A percentile compares a stretch with the other conserved stretches of the same genome.
Evolutionary conservation across 1,284 basidiomycete species (phyloP).

Genomic region (Vanrija humicola): DNA sequence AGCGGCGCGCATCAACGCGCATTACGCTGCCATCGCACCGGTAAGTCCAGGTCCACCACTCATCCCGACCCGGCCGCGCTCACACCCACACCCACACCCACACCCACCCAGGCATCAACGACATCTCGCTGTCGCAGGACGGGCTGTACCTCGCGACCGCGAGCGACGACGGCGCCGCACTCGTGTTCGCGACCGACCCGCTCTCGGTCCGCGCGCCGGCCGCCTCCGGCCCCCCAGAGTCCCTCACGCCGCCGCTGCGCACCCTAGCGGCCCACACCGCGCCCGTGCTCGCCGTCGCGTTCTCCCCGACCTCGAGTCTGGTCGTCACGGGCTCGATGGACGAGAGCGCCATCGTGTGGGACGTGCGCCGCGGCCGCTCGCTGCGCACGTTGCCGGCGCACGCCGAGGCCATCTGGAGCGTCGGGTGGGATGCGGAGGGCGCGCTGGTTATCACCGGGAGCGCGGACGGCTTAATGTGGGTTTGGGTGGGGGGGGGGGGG

Average conservation of each 20-base stretch:
- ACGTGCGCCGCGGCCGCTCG: slow-evolving; percentile 76
- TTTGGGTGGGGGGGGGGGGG: neutral
- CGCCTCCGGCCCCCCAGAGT: neutral
- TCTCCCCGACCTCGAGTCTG: slow-evolving; percentile 81
- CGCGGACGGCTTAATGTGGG: slow-evolving; percentile 94
- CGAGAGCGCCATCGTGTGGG: slow-evolving; percentile 93
- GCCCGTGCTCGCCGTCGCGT: slow-evolving; percentile 88
- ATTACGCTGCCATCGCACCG: slow-evolving; percentile 28
- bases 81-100: neutral
- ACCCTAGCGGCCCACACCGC: slow-evolving; percentile 80
- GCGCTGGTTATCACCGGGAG: slow-evolving; percentile 88
- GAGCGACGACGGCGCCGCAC: slow-evolving; percentile 63
- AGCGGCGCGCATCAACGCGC: slow-evolving; percentile 29
- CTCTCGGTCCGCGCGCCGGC: neutral
- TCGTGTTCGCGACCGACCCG: slow-evolving; percentile 10
- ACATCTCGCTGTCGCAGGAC: slow-evolving; percentile 79
- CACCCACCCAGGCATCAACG: slow-evolving; percentile 64
- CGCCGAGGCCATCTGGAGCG: slow-evolving; percentile 90
- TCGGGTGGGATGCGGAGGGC: slow-evolving; percentile 90
- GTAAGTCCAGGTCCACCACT: no score
- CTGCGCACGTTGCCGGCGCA: slow-evolving; percentile 86
- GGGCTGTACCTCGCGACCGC: slow-evolving; percentile 78
- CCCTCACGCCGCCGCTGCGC: slow-evolving; percentile 33
- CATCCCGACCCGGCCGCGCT: no score
- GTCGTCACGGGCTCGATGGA: slow-evolving; percentile 90